These are phyloP conservation scores for Ceratobasidium sp. DNA, from an alignment of 1,284 basidiomycete species.

Conservation along the genomic window DNA sequence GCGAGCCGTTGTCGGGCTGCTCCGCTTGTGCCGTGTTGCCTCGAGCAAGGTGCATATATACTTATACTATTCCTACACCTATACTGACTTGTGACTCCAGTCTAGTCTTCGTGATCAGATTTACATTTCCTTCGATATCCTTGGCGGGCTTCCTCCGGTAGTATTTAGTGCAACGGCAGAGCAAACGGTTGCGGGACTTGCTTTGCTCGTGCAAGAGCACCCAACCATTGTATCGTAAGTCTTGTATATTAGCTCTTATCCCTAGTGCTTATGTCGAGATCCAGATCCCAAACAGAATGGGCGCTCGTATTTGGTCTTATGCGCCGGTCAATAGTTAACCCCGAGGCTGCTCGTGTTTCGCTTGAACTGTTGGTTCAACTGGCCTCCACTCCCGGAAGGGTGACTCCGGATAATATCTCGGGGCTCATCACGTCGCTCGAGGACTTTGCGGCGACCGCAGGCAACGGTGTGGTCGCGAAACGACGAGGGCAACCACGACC, in stretches of 20 bases:
- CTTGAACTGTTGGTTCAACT: conserved; percentile 77
- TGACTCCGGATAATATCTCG: conserved; percentile 80
- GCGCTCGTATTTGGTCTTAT: conserved; percentile 90
- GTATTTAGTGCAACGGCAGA: conserved; percentile 88
- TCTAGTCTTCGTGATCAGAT: conserved; percentile 85
- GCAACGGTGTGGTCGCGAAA: conserved; percentile 63
- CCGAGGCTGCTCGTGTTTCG: conserved; percentile 85
- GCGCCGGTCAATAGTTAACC: conserved; percentile 81
- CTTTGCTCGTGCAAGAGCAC: conserved; percentile 77
- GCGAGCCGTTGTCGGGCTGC: conserved; percentile 89
- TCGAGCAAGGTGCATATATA: conserved; percentile 66
- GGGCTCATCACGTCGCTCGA: conserved; percentile 84
- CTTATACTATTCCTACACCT: neutral
- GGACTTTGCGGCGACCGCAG: conserved; percentile 82
- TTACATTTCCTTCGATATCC: conserved; percentile 89
- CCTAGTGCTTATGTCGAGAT: conserved; percentile 22
- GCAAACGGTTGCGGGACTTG: conserved; percentile 86
- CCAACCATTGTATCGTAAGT: conserved; percentile 70
- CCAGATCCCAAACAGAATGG: conserved; percentile 93
- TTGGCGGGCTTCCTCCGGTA: conserved; percentile 77
- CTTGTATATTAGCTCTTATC: neutral
- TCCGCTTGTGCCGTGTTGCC: conserved; percentile 79
- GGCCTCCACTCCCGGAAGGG: conserved; percentile 63
- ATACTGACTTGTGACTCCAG: conserved; percentile 54
- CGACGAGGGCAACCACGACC: conserved; percentile 53